Percentiles rank a stretch among this genome's conserved stretches.
Evolutionary conservation across 176 grass and related monocot species (phyloP).

Genomic region (Musa acuminata): DNA sequence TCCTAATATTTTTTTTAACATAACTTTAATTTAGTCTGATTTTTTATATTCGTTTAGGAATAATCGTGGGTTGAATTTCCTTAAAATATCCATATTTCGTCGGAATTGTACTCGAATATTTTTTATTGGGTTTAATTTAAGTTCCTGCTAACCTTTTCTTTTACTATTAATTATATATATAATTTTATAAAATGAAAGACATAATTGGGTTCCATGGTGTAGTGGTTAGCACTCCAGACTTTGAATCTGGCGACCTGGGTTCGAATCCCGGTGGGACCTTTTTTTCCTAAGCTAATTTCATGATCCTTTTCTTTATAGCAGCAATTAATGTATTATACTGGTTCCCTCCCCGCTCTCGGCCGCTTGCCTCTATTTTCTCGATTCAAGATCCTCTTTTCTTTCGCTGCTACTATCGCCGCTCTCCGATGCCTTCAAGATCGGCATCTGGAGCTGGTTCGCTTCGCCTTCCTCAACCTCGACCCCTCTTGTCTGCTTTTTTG

Average conservation of each 20-base stretch:
- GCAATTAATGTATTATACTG: slow-evolving; percentile 22
- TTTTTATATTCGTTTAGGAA: too few relatives aligned
- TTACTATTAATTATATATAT: too few relatives aligned
- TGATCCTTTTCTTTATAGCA: too few relatives aligned
- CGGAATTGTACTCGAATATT: too few relatives aligned
- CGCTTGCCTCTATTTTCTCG: background rate
- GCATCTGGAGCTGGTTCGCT: slow-evolving; percentile 81
- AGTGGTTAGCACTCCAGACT: slow-evolving; percentile 99
- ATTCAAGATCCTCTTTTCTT: too few relatives aligned
- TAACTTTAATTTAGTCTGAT: too few relatives aligned
- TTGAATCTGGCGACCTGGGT: slow-evolving; percentile 99
- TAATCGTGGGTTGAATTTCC: too few relatives aligned
- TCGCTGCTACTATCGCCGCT: slow-evolving; percentile 62
- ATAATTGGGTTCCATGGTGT: slow-evolving; percentile 51
- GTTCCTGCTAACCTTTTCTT: rapidly evolving
- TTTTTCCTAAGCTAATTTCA: background rate
- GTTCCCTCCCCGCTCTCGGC: slow-evolving; percentile 1
- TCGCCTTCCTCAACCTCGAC: too few relatives aligned
- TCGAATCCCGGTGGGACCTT: slow-evolving; percentile 90
- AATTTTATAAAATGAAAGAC: background rate
- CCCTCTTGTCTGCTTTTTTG: background rate
- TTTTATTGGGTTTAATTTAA: too few relatives aligned
- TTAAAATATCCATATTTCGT: too few relatives aligned
- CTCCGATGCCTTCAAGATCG: slow-evolving; percentile 73
- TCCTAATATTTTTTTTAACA: too few relatives aligned